These are phyloP conservation scores for Salvia sclarea DNA, from an alignment of 305 asterid species.

Conservation along the genomic window DNA sequence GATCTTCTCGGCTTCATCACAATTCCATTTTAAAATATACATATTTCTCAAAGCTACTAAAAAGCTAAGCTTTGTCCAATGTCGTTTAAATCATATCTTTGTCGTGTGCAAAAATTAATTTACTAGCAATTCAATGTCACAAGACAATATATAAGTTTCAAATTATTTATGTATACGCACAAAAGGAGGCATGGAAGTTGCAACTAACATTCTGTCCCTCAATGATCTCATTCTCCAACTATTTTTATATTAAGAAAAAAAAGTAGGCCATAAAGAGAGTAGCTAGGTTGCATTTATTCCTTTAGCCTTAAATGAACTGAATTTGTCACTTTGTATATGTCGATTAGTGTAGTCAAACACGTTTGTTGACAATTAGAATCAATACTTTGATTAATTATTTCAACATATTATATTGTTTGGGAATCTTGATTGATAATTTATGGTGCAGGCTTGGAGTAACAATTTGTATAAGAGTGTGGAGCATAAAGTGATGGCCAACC, in stretches of 20 bases:
- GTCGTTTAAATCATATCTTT: not conserved
- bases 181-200: conserved; percentile 2
- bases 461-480: conserved; percentile 60
- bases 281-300: conserved; percentile 26
- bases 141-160: not conserved
- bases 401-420: not conserved
- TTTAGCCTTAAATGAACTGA: not conserved
- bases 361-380: conserved; percentile 17
- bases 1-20: not conserved
- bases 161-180: not conserved
- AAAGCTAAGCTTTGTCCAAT: conserved; percentile 29
- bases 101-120: not conserved
- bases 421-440: not conserved
- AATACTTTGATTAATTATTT: not conserved
- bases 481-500: conserved; percentile 59
- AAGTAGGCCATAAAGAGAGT: not conserved
- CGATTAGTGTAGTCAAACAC: not conserved
- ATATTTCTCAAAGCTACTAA: conserved; percentile 23
- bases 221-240: conserved; percentile 6
- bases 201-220: conserved; percentile 34
- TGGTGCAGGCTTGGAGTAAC: conserved; percentile 72
- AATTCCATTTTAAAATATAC: not conserved
- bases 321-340: conserved; percentile 34
- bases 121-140: not conserved
- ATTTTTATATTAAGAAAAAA: not conserved